Evolutionary conservation across 73 alveolate species (phyloP).

Genomic region (Symbiodinium pilosum): DNA sequence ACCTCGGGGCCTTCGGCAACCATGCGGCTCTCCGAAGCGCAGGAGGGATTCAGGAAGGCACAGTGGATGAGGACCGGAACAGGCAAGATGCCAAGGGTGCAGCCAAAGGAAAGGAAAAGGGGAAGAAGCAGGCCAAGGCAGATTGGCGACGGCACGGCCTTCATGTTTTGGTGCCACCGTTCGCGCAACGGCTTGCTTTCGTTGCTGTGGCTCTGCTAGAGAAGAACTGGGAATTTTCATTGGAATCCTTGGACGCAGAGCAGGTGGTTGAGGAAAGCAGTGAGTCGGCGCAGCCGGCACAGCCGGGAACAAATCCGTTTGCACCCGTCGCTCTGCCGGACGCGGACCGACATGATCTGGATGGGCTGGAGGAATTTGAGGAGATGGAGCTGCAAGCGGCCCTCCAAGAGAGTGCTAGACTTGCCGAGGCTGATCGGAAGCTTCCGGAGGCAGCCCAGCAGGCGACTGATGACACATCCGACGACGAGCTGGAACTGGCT

Average conservation of each 20-base stretch:
- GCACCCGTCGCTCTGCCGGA: background rate
- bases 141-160: conserved; percentile 31
- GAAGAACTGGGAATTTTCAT: conserved; percentile 71
- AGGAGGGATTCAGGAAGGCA: conserved; percentile 45
- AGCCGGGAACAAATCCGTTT: background rate
- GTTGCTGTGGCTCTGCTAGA: conserved; percentile 80
- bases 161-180: conserved; percentile 12
- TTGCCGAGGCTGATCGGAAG: background rate
- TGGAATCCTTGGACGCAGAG: conserved; percentile 63
- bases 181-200: conserved; percentile 29
- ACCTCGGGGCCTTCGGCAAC: conserved; percentile 41
- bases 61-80: conserved; percentile 38
- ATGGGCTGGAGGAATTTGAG: background rate
- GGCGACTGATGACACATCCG: background rate
- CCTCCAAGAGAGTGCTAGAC: background rate
- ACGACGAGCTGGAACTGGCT: conserved; percentile 1
- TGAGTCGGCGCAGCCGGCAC: background rate
- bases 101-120: background rate
- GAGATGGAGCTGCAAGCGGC: conserved; percentile 14
- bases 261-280: background rate
- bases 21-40: conserved; percentile 48
- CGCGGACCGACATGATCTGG: background rate
- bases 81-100: background rate
- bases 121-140: background rate
- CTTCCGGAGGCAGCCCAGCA: background rate